Evolutionary conservation across 164 flowering plant species (phyloP).

Genomic region (Brasenia schreberi): DNA sequence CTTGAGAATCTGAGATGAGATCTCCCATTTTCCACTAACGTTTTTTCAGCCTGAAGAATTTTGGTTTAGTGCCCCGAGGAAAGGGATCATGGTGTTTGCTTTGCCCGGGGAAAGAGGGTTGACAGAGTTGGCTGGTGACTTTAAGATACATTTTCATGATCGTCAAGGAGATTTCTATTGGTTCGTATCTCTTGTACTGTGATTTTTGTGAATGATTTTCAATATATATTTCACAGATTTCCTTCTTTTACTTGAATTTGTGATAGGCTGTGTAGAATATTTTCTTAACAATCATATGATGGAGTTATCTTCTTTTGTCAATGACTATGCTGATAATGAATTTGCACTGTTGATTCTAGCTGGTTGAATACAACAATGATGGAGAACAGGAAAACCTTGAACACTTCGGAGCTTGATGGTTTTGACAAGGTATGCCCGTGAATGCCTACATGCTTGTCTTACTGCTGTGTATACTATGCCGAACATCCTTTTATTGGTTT

Average conservation of each 20-base stretch:
- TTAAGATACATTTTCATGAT: constrained; percentile 90
- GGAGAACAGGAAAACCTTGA: constrained; percentile 75
- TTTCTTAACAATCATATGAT: too few relatives aligned
- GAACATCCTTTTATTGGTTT: too few relatives aligned
- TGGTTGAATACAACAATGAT: constrained; percentile 96
- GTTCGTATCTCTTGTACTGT: constrained; percentile 18
- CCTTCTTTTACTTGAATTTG: not conserved
- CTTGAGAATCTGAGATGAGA: not conserved
- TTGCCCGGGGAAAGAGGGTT: constrained; percentile 97
- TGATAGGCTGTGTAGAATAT: not conserved
- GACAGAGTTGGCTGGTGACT: constrained; percentile 81
- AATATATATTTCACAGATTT: not conserved
- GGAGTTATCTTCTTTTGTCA: too few relatives aligned
- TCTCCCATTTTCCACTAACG: not conserved
- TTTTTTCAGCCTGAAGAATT: constrained; percentile 75
- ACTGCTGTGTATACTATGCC: too few relatives aligned
- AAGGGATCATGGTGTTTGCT: constrained; percentile 95
- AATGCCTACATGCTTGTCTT: too few relatives aligned
- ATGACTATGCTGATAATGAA: not conserved
- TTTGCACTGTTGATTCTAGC: constrained; percentile 24
- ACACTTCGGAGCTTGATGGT: constrained; percentile 74
- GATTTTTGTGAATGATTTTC: not conserved
- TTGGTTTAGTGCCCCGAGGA: constrained; percentile 94
- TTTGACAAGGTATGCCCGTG: constrained; percentile 66
- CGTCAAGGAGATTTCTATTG: constrained; percentile 97